Conservation (phyloP, 345 rosid genomes). For the Euphorbia peplus region DNA sequence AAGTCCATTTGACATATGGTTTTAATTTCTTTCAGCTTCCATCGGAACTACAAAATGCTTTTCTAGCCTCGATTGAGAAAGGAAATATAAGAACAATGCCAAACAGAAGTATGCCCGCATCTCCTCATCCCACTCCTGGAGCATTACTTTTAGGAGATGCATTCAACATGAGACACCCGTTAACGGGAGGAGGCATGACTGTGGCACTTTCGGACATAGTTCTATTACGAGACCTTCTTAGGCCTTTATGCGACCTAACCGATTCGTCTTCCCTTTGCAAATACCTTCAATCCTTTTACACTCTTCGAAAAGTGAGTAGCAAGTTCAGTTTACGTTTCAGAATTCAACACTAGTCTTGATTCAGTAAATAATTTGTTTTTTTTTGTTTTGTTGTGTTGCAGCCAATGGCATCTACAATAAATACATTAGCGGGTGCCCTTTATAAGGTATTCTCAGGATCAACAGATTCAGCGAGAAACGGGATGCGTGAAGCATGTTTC, state of each 20-base stretch:
- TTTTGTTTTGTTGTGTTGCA: not conserved
- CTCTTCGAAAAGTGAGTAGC: slow-evolving; percentile 42
- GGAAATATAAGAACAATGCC: no score
- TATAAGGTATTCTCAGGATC: no score
- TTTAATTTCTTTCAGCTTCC: slow-evolving; percentile 34
- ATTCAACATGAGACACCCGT: no score
- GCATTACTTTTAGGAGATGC: no score
- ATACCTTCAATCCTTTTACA: slow-evolving; percentile 52
- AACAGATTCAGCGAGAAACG: no score
- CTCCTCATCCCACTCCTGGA: no score
- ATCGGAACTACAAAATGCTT: slow-evolving; percentile 25
- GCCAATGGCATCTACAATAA: slow-evolving; percentile 46
- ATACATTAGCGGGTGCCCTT: no score
- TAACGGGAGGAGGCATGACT: slow-evolving; percentile 64
- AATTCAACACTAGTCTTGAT: no score
- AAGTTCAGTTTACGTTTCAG: not conserved
- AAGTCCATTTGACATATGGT: not conserved
- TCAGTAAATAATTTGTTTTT: no score
- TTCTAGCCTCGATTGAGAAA: no score
- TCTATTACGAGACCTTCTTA: slow-evolving; percentile 44
- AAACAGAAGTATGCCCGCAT: no score
- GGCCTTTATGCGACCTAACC: slow-evolving; percentile 40
- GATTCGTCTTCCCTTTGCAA: slow-evolving; percentile 41
- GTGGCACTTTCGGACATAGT: slow-evolving; percentile 54
- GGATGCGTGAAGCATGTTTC: no score